A percentile compares a stretch with the other conserved stretches of the same genome.
phyloP scores from a whole-genome alignment of 257 asterid genomes.

The Jasminum sambac region DNA sequence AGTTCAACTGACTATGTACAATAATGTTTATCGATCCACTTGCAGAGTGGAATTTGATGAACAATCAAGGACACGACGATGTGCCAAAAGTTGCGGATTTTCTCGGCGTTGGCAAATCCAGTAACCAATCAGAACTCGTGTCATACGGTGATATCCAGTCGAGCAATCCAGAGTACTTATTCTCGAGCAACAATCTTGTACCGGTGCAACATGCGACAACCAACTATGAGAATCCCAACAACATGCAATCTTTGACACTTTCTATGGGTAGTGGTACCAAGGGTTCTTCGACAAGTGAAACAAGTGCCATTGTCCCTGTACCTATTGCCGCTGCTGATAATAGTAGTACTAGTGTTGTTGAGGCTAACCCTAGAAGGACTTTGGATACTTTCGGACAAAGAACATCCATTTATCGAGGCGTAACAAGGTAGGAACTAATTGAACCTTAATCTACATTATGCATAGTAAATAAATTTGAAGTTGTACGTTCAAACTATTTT shows the following conservation, averaged over 20 bases:
- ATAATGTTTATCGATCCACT: no score
- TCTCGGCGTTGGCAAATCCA: conserved; percentile 42
- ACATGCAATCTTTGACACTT: conserved; percentile 47
- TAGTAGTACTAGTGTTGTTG: conserved; percentile 39
- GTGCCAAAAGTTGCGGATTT: conserved; percentile 58
- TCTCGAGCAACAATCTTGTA: conserved; percentile 31
- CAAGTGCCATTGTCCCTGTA: conserved; percentile 17
- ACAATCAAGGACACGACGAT: conserved; percentile 33
- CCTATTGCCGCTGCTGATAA: conserved; percentile 35
- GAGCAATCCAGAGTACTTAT: conserved; percentile 34
- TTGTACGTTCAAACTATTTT: no score
- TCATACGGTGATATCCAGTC: conserved; percentile 39
- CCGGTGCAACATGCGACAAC: conserved; percentile 26
- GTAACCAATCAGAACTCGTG: conserved; percentile 35
- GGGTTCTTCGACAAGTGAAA: conserved; percentile 39
- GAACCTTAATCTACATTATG: no score
- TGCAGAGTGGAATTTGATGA: conserved; percentile 50
- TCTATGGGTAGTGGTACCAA: conserved; percentile 60
- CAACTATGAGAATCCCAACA: conserved; percentile 34
- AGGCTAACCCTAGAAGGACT: conserved; percentile 46
- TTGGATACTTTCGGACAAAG: conserved; percentile 54
- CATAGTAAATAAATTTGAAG: no score
- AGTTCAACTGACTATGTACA: no score
- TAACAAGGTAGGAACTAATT: conserved; percentile 43
- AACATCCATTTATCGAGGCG: conserved; percentile 56